phyloP scores from a whole-genome alignment of 768 basidiomycete species.

The Mrakia frigida region DNA sequence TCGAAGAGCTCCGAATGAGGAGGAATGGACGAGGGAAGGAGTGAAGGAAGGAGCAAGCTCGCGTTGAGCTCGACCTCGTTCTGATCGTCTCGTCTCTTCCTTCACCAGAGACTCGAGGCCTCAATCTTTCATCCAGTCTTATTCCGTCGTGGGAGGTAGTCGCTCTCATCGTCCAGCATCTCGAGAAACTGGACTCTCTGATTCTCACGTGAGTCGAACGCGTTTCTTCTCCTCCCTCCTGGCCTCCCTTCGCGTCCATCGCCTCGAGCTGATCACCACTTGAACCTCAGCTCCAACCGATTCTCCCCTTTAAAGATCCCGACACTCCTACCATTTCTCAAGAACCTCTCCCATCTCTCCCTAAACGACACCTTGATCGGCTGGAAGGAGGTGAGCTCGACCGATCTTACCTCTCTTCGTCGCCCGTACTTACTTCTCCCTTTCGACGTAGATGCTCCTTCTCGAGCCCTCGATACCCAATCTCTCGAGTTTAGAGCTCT shows the following conservation, averaged over 20 bases:
- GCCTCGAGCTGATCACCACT: constrained; percentile 30
- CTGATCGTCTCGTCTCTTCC: not conserved
- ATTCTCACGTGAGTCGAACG: constrained; percentile 63
- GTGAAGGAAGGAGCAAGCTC: constrained; percentile 20
- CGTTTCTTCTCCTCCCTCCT: not conserved
- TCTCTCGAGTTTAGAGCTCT: constrained; percentile 1
- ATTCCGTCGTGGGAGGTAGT: constrained; percentile 66
- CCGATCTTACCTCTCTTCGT: not conserved
- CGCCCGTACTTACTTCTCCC: not conserved
- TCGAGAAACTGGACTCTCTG: constrained; percentile 61
- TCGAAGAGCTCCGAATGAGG: not conserved
- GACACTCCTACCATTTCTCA: not conserved
- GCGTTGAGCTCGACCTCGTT: not conserved
- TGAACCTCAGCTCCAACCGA: constrained; percentile 15
- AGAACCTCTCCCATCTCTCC: constrained; percentile 3
- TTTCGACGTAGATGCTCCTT: not conserved
- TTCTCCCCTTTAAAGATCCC: not conserved
- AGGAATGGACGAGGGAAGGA: constrained; percentile 30
- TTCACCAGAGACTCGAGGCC: constrained; percentile 60
- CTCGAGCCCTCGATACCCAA: constrained; percentile 21
- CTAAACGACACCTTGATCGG: constrained; percentile 35
- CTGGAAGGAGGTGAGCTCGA: constrained; percentile 38
- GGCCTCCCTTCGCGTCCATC: too few relatives aligned
- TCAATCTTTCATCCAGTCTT: constrained; percentile 75
- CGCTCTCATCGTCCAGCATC: constrained; percentile 57